Base-by-base conservation (phyloP, 140 eudicot genomes). In the Anethum foeniculum region DNA sequence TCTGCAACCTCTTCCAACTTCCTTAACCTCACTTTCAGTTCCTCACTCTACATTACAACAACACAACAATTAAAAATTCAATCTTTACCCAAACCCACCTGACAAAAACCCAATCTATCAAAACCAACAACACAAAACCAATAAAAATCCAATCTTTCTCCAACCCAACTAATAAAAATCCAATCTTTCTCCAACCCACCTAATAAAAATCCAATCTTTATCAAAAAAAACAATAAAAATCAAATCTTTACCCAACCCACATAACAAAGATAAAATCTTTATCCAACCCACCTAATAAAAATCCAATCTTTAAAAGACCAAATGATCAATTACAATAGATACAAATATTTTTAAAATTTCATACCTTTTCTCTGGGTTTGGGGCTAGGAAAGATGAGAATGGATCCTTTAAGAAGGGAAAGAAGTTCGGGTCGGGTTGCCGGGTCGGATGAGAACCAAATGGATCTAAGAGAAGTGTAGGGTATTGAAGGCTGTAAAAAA, bases 311-410 rank as follows among this genome's bases (percentile, higher is more conserved):
- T 8, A 5, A 1, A 23, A 5, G 12, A 0, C 28, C 28, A 48
- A 76, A 27, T 47, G 32, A 19, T 7, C 64, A 41, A 9, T 21
- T 30, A 4, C 27, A n/a, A 34, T 5, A 34, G 0, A 13, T 5
- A 6, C 32, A 1, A 75, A 7, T 23, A 23, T 8, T 44, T 44
- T 7, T 23, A 64, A 27, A 21, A 25, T 5, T 43, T 21, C 8
- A 34, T 71, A 90, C 98, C 96, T 92, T 94, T 79, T 91, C 88
- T 78, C 98, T 82, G 25, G 97, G 96, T 77, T 89, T 86, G 34
- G 97, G 97, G 51, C 90, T 87, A 74, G 79, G 80, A 48, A 90
- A 88, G 73, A 94, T 54, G 81, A 94, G 90, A 0, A 82, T 81
- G 21, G 94, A 89, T 8, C 94, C 97, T 41, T 85, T 43, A 46